phyloP scores from a whole-genome alignment of 2,329 filamentous ascomycete genomes.

The Fusarium mangiferae region DNA sequence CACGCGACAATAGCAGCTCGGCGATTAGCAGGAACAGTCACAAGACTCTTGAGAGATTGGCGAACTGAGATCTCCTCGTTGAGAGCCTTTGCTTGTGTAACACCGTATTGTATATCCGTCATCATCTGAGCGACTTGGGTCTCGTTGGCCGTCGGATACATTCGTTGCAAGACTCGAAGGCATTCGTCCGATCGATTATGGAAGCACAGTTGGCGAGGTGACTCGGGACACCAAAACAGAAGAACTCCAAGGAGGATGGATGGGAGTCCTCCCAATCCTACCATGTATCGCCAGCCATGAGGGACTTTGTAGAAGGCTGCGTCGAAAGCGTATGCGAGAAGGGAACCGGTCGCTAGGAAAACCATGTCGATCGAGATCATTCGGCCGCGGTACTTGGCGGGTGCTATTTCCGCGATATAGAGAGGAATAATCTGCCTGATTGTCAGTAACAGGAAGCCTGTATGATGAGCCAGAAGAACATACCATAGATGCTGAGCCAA shows the following conservation, averaged over 20 bases:
- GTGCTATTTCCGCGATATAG: slow-evolving; percentile 62
- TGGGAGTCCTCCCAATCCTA: slow-evolving; percentile 58
- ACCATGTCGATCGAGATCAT: slow-evolving; percentile 62
- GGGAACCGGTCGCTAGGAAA: slow-evolving; percentile 53
- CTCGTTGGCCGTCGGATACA: slow-evolving; percentile 54
- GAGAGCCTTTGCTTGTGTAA: neutral
- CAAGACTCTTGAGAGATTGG: neutral
- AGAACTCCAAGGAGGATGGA: slow-evolving; percentile 55
- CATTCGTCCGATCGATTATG: slow-evolving; percentile 54
- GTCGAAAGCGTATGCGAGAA: slow-evolving; percentile 54
- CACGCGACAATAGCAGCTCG: neutral
- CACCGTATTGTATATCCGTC: neutral
- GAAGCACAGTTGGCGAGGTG: slow-evolving; percentile 57
- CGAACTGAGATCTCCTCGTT: neutral
- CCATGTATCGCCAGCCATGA: slow-evolving; percentile 60
- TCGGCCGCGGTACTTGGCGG: slow-evolving; percentile 59
- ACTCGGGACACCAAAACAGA: slow-evolving; percentile 59
- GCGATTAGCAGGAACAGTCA: neutral
- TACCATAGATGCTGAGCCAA: slow-evolving; percentile 59
- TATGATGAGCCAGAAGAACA: neutral
- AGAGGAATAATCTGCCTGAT: neutral
- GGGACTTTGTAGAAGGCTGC: slow-evolving; percentile 53
- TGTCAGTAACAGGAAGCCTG: too few species aligned
- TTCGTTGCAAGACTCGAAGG: slow-evolving; percentile 48
- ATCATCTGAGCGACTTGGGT: slow-evolving; percentile 50